Conservation (phyloP, 306 rosid species). For the Lablab purpureus region DNA sequence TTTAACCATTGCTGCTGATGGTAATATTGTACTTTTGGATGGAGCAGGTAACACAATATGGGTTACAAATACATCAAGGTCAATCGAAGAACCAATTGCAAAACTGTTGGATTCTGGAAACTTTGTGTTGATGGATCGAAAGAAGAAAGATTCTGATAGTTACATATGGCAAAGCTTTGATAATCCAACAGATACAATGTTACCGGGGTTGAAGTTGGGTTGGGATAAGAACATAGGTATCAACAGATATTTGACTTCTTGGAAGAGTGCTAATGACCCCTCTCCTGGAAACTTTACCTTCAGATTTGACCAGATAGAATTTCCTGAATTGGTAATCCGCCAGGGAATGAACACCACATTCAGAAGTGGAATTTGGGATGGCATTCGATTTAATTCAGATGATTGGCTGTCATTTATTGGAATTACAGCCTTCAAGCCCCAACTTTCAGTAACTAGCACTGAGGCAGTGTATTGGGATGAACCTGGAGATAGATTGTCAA, state of each 20-base stretch:
- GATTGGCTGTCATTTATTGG: neutral
- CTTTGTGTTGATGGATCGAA: constrained; percentile 43
- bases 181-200: constrained; percentile 42
- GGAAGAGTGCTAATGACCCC: constrained; percentile 48
- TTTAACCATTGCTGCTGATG: constrained; percentile 38
- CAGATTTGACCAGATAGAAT: constrained; percentile 28
- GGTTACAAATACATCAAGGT: constrained; percentile 31
- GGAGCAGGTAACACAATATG: constrained; percentile 32
- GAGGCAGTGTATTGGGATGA: constrained; percentile 43
- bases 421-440: constrained; percentile 37
- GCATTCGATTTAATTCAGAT: constrained; percentile 35
- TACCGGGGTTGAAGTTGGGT: constrained; percentile 48
- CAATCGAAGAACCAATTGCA: constrained; percentile 33
- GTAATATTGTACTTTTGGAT: constrained; percentile 46
- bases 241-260: constrained; percentile 41
- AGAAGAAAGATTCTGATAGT: neutral
- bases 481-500: constrained; percentile 39
- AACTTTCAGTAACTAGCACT: constrained; percentile 11
- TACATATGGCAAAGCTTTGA: constrained; percentile 49
- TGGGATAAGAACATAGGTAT: constrained; percentile 42
- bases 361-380: constrained; percentile 36
- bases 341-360: constrained; percentile 16
- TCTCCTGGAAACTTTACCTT: constrained; percentile 46
- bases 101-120: constrained; percentile 45
- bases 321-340: constrained; percentile 41